These are phyloP conservation scores for Perilla frutescens DNA, from an alignment of 257 asterid species.

Conservation along the genomic window DNA sequence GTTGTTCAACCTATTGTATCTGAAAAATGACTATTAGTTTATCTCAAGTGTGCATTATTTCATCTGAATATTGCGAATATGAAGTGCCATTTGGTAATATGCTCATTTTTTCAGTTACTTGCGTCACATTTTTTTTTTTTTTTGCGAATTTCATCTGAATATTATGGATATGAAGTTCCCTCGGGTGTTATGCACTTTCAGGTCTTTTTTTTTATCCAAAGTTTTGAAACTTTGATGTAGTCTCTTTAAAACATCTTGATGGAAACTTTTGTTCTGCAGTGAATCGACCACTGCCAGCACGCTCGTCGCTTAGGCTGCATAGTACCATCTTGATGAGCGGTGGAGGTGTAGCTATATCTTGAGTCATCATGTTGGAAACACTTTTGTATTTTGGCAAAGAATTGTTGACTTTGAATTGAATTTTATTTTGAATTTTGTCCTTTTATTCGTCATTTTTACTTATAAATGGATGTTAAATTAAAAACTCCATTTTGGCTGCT, in stretches of 20 bases:
- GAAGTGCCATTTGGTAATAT: too few species aligned
- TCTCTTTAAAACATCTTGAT: slow-evolving; percentile 14
- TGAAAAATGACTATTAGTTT: too few species aligned
- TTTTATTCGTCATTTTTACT: slow-evolving; percentile 26
- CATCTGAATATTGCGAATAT: too few species aligned
- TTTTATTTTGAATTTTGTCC: slow-evolving; percentile 23
- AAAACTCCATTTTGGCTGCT: slow-evolving; percentile 26
- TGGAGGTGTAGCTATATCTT: neutral
- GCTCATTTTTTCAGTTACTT: too few species aligned
- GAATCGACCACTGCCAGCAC: slow-evolving; percentile 93
- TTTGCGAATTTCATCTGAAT: too few species aligned
- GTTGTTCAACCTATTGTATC: too few species aligned
- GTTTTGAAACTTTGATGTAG: neutral
- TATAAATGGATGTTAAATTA: slow-evolving; percentile 20
- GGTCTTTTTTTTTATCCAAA: neutral
- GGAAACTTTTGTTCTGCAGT: slow-evolving; percentile 46
- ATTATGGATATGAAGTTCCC: neutral
- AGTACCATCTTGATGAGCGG: slow-evolving; percentile 28
- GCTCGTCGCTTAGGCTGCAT: slow-evolving; percentile 64
- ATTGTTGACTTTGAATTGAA: slow-evolving; percentile 27
- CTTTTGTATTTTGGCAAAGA: slow-evolving; percentile 15
- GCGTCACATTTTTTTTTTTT: too few species aligned
- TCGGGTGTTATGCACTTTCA: neutral
- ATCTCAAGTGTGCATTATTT: too few species aligned
- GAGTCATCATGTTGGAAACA: slow-evolving; percentile 19